Base-by-base conservation (phyloP, 2,329 filamentous ascomycete genomes). In the Bipolaris bicolor region DNA sequence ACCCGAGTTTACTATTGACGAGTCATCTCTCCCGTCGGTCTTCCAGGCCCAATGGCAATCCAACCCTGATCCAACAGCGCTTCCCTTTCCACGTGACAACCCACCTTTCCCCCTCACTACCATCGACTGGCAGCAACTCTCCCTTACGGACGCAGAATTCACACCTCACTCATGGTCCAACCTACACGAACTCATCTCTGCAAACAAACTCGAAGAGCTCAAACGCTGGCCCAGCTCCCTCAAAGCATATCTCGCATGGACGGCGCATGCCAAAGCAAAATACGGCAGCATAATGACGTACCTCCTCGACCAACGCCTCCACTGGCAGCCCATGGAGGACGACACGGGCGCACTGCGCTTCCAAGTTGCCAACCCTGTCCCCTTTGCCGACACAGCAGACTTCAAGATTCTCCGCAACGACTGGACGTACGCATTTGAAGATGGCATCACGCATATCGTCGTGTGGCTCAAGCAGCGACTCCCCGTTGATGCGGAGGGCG, bases 201-300 rank as follows among this genome's bases (percentile, higher is more conserved):
- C 78, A 36, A 83, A 85, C 66, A 78, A 81, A 57, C 83, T 88
- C 53, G 81, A 82, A 58, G 74, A 81, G 33, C 77, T 88, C 10
- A 86, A 84, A 68, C 83, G 86, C 62, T 82, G 81, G 71, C 86
- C 86, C 20, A 85, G 83, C 60, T 82, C 86, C 62, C 77, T 87
- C 15, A 79, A 79, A 68, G 81, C 82, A 51, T 88, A 88, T 67
- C 78, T 87, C n/a, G 78, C 79, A 31, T 88, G 86, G 85, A 82
- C 82, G 3, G 74, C 76, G 39, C 74, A 81, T 34, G 83, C 81
- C 39, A 86, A 86, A 64, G 69, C 74, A n/a, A 67, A 79, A 37
- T 86, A 86, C 69, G 84, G 84, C 49, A 79, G 79, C 37, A 83
- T 86, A 45, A 83, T 81, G 47, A 79, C 82, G 55, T 88, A 83